Evolutionary conservation across 257 asterid genomes (phyloP).

Genomic region (Echites panduratus): DNA sequence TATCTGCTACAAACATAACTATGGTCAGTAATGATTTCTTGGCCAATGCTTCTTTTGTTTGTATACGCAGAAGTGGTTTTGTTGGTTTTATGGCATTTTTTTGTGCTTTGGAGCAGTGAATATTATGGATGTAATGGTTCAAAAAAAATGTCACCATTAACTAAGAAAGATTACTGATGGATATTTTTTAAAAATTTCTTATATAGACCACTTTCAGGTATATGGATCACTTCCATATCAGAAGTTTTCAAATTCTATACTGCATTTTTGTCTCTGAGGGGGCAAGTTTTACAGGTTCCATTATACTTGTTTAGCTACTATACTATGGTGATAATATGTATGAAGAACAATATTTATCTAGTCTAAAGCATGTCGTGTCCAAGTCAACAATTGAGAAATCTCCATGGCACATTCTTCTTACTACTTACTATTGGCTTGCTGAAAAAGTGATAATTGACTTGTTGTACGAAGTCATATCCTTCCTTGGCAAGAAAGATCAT

Average conservation of each 20-base stretch:
- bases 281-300: constrained; percentile 8
- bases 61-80: constrained; percentile 31
- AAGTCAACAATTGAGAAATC: constrained; percentile 1
- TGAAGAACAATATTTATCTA: too few relatives aligned
- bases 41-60: background rate
- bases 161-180: background rate
- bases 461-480: too few relatives aligned
- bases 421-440: background rate
- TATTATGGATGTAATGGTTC: background rate
- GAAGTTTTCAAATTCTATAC: too few relatives aligned
- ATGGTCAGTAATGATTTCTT: background rate
- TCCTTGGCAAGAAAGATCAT: too few relatives aligned
- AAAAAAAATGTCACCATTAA: background rate
- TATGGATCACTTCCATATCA: too few relatives aligned
- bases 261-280: constrained; percentile 2
- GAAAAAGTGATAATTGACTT: background rate
- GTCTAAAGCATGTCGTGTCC: background rate
- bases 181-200: too few relatives aligned
- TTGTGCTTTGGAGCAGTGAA: constrained; percentile 9
- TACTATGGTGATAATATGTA: background rate
- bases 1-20: background rate
- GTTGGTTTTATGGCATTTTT: constrained; percentile 29
- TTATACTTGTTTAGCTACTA: background rate
- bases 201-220: too few relatives aligned
- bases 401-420: background rate